Conservation (phyloP, 176 grass and related monocot species). For the Aegilops sharonensis region DNA sequence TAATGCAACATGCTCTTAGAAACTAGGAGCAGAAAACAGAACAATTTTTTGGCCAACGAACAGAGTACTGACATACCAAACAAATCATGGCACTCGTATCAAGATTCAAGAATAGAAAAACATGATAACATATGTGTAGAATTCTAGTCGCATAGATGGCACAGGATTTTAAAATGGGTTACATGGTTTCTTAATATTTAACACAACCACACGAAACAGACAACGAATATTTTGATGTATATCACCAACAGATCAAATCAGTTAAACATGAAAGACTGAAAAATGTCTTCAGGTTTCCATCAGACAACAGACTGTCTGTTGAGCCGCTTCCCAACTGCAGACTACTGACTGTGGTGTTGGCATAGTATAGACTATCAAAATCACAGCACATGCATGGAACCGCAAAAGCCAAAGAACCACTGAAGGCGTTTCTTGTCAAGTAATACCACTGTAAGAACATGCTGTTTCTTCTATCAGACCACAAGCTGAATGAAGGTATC, state of each 20-base stretch:
- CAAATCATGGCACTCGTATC: background rate
- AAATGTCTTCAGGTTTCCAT: background rate
- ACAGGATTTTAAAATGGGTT: background rate
- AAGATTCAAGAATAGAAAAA: conserved; percentile 16
- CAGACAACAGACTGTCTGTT: background rate
- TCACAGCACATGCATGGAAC: background rate
- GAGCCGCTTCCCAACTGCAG: background rate
- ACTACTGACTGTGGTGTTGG: background rate
- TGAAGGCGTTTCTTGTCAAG: conserved; percentile 7
- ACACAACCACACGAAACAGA: background rate
- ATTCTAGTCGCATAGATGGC: background rate
- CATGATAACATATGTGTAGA: background rate
- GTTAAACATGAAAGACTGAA: background rate
- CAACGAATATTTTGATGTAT: background rate
- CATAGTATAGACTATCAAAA: conserved; percentile 14
- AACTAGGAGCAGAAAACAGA: background rate
- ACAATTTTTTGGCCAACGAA: background rate
- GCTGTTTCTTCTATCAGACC: conserved; percentile 18
- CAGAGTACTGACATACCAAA: background rate
- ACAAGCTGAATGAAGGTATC: conserved; percentile 26
- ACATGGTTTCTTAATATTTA: background rate
- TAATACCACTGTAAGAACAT: background rate
- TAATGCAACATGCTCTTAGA: background rate
- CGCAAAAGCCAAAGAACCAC: background rate
- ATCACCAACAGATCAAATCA: background rate